phyloP scores from a whole-genome alignment of 768 basidiomycete genomes.

The Leccinum variicolor region DNA sequence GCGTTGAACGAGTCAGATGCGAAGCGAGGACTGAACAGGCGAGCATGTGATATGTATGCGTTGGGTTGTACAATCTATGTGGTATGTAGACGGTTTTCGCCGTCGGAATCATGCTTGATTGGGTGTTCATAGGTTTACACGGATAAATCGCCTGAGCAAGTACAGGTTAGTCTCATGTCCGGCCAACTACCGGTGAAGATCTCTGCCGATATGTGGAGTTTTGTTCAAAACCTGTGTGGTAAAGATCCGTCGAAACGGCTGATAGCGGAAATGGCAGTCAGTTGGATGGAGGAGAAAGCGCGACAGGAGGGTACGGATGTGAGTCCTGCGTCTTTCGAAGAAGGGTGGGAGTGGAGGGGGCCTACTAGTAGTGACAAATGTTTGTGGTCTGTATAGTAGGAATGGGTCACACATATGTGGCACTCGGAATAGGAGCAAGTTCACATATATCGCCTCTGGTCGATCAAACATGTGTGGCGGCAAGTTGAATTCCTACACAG shows the following conservation, averaged over 20 bases:
- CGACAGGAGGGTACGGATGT: constrained; percentile 3
- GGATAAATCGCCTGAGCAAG: background rate
- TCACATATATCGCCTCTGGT: too few species aligned
- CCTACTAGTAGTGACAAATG: background rate
- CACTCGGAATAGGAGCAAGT: too few species aligned
- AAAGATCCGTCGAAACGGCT: constrained; percentile 16
- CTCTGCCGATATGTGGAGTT: constrained; percentile 26
- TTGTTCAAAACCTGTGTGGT: constrained; percentile 30
- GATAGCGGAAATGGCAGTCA: constrained; percentile 18
- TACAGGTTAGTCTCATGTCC: background rate
- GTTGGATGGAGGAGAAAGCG: constrained; percentile 25
- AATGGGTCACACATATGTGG: too few species aligned
- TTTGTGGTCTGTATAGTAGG: constrained; percentile 11
- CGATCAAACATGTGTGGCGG: too few species aligned
- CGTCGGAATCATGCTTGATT: background rate
- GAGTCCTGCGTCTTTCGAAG: constrained; percentile 4
- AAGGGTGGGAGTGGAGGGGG: constrained; percentile 18
- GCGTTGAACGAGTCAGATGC: constrained; percentile 3
- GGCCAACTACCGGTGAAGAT: constrained; percentile 10
- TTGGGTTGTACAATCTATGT: constrained; percentile 40
- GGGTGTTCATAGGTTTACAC: constrained; percentile 14
- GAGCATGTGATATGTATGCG: constrained; percentile 39
- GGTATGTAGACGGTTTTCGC: constrained; percentile 18
- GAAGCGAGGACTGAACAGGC: constrained; percentile 22
- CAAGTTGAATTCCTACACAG: background rate